Base-by-base conservation (phyloP, 208 protist species). In the Crithidia expoeki region DNA sequence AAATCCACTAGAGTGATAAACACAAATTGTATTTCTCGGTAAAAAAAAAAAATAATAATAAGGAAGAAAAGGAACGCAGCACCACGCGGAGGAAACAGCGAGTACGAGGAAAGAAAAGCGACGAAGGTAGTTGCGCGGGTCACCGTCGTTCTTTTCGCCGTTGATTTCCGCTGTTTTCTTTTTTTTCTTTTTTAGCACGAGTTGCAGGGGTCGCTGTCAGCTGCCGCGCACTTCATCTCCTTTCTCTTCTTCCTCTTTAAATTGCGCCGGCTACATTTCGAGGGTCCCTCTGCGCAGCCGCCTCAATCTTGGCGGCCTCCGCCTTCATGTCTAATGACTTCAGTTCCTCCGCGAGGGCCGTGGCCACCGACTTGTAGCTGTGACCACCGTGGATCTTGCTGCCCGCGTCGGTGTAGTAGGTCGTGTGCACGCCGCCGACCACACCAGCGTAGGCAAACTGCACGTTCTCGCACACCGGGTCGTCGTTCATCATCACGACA, bases 401-500 rank as follows among this genome's bases (percentile, higher is more conserved):
- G n/a, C 86, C 89, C 14, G 72, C 56, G 19, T 75, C 77, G 42
- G 86, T 91, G 65, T 88, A 75, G 78, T 86, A 92, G 9, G 73
- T 81, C n/a, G 81, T 78, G 50, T 81, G 80, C 2, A 67, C 83
- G 50, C 90, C 90, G 33, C 90, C 90, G 5, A 88, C 44, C 32
- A 81, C 64, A n/a, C 90, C 88, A 12, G 86, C 88, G 68, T 83
- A 92, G 44, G 88, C 88, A 50, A 82, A 68, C 72, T 89, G 78
- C 17, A 96, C 77, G 51, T 91, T 82, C 76, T 90, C 86, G 34
- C 81, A 78, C 19, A 81, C 42, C 25, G 84, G 75, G 21, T 90
- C 85, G 68, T 96, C 90, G 64, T 89, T 92, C 38, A 86, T 68
- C 30, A 94, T 70, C 19, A 94, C 83, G 1, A 96, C 90, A 34